phyloP scores from a whole-genome alignment of 768 basidiomycete genomes.

The Tulasnella sp. region DNA sequence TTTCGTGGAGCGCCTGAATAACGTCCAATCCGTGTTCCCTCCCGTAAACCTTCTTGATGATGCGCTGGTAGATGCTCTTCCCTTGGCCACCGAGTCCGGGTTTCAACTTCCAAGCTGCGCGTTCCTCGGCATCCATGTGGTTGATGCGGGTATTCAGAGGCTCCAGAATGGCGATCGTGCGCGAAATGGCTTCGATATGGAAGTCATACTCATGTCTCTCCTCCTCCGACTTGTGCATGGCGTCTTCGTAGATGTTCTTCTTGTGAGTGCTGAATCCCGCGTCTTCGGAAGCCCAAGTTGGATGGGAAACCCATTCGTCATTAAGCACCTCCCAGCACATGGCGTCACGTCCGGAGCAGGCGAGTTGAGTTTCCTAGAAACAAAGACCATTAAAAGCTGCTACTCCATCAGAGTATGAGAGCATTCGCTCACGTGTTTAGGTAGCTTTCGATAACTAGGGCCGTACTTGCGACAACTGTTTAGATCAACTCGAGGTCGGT shows the following conservation, averaged over 20 bases:
- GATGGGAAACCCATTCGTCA: constrained; percentile 97
- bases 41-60: constrained; percentile 90
- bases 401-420: neutral
- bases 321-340: constrained; percentile 94
- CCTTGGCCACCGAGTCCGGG: constrained; percentile 82
- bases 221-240: constrained; percentile 92
- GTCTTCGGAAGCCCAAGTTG: constrained; percentile 96
- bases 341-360: constrained; percentile 90
- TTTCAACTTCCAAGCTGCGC: constrained; percentile 65
- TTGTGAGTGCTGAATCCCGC: constrained; percentile 90
- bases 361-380: constrained; percentile 67
- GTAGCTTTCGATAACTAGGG: constrained; percentile 85
- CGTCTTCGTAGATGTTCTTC: constrained; percentile 94
- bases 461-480: constrained; percentile 44
- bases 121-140: constrained; percentile 82
- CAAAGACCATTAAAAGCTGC: neutral
- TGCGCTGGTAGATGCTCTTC: constrained; percentile 81
- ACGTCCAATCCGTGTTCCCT: constrained; percentile 64
- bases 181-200: constrained; percentile 78
- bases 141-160: constrained; percentile 75
- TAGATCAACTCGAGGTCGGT: constrained; percentile 57
- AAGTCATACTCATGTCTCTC: constrained; percentile 98
- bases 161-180: constrained; percentile 86
- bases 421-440: constrained; percentile 79
- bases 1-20: constrained; percentile 79